phyloP scores from a whole-genome alignment of 768 basidiomycete species.

The Suillus occidentalis region DNA sequence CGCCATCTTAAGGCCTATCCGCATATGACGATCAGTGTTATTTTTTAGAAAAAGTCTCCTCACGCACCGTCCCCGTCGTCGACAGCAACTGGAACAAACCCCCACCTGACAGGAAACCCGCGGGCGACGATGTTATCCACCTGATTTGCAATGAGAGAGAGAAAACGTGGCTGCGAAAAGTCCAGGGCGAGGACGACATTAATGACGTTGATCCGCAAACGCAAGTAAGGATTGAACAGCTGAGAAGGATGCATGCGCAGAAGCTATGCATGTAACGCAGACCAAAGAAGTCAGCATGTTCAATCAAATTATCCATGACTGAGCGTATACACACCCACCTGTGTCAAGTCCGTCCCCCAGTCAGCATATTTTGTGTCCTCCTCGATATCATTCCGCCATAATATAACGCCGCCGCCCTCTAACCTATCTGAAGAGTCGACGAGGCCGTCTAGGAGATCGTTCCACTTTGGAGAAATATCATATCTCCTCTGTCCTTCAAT shows the following conservation, averaged over 20 bases:
- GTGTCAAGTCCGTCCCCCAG: constrained; percentile 44
- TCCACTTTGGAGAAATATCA: constrained; percentile 56
- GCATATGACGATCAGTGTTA: not conserved
- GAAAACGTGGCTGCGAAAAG: constrained; percentile 57
- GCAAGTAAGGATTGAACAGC: constrained; percentile 76
- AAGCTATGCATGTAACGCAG: constrained; percentile 20
- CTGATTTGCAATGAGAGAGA: constrained; percentile 63
- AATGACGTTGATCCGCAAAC: constrained; percentile 77
- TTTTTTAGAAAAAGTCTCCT: constrained; percentile 9
- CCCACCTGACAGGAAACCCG: constrained; percentile 78
- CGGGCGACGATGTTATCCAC: constrained; percentile 72
- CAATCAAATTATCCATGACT: not conserved
- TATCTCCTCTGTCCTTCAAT: constrained; percentile 72
- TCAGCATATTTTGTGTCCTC: constrained; percentile 66
- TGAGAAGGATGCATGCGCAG: constrained; percentile 33
- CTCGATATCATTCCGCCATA: constrained; percentile 92
- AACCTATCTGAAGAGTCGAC: constrained; percentile 87
- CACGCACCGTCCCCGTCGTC: constrained; percentile 41
- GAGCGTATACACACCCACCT: constrained; percentile 41
- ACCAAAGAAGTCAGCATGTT: constrained; percentile 7
- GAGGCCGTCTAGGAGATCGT: constrained; percentile 55
- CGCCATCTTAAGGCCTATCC: constrained; percentile 66
- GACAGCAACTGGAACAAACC: constrained; percentile 74
- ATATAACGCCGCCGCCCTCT: constrained; percentile 73
- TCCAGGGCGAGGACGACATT: constrained; percentile 85